These are phyloP conservation scores for Russula sp. DNA, from an alignment of 768 basidiomycete species.

Conservation along the genomic window DNA sequence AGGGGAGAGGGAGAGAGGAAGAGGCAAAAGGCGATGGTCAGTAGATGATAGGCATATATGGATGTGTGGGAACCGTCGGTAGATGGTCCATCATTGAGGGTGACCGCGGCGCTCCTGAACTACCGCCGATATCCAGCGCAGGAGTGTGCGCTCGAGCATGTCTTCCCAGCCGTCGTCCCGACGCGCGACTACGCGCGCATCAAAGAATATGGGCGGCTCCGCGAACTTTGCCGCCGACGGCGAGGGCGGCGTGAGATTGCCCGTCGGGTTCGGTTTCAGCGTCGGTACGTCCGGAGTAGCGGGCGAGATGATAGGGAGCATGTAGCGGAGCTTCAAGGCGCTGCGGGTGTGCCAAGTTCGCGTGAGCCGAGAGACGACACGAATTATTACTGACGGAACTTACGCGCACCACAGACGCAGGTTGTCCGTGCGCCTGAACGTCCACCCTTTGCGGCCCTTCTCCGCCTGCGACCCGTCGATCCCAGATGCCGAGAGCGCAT, in stretches of 20 bases:
- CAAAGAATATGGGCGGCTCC: constrained; percentile 56
- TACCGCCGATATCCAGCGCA: constrained; percentile 62
- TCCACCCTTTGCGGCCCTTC: constrained; percentile 59
- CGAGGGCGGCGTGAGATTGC: constrained; percentile 23
- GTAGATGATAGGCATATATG: constrained; percentile 1
- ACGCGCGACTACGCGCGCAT: constrained; percentile 65
- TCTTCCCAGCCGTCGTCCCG: constrained; percentile 75
- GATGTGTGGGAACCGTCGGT: no score
- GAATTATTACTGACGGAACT: constrained; percentile 28
- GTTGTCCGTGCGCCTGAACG: constrained; percentile 83
- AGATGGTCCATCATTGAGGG: background rate
- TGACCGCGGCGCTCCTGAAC: constrained; percentile 53
- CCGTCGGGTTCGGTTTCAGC: constrained; percentile 25
- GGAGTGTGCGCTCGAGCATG: constrained; percentile 61
- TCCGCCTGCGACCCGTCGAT: constrained; percentile 34
- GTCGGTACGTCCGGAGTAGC: constrained; percentile 33
- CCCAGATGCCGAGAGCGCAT: constrained; percentile 33
- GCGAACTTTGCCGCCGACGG: constrained; percentile 32
- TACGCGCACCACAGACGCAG: constrained; percentile 81
- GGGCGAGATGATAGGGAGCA: constrained; percentile 60
- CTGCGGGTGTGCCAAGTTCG: constrained; percentile 31
- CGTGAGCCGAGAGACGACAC: background rate
- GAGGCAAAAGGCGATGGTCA: background rate
- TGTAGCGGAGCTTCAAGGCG: constrained; percentile 80
- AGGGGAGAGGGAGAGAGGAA: background rate